Base-by-base conservation (phyloP, 1,284 basidiomycete species). In the Leccinum variabile region DNA sequence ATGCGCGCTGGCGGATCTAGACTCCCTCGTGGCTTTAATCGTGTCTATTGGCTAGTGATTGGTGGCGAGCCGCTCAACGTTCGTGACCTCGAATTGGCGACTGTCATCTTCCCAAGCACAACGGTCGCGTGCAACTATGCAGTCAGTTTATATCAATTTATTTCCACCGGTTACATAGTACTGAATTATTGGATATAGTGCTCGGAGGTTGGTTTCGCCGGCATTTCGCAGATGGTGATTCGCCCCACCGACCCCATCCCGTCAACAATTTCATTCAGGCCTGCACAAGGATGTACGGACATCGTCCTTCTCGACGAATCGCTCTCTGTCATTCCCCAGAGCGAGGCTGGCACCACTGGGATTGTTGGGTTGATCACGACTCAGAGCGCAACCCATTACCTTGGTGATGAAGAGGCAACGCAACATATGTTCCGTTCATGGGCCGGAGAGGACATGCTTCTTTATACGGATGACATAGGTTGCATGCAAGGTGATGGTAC, bases 121-220 rank as follows among this genome's bases (percentile, higher is more conserved):
- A 73, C 72, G 22, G 67, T 75, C 18, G 65, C 73, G n/a, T 72
- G 71, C 62, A 72, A 73, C 62, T 75, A 72, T 7, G 72, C 71
- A 35, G 72, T 74, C 5, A 44, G 71, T 67, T 28, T 22, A 49
- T 53, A n/a, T 54, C 7, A 22, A 3, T 11, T 14, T 37, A 14
- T 32, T 13, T 5, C 4, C 5, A 10, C 3, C 10, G 54, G 22
- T 46, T 37, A 0, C 11, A 7, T 16, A 10, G 46, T 6, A 25
- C 50, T 60, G 3, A 68, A 16, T 28, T 5, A 14, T 4, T 33
- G 13, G 25, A 25, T 61, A 8, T 61, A 72, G 70, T 72, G 71
- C 54, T 73, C 71, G 18, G 73, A 72, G 54, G 69, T 75, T 46
- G 70, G 73, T 46, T 72, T 70, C 46, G 73, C 71, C n/a, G 73